Base-by-base conservation (phyloP, 371 early-diverging fungal genomes). In the Mucor plumbeus region DNA sequence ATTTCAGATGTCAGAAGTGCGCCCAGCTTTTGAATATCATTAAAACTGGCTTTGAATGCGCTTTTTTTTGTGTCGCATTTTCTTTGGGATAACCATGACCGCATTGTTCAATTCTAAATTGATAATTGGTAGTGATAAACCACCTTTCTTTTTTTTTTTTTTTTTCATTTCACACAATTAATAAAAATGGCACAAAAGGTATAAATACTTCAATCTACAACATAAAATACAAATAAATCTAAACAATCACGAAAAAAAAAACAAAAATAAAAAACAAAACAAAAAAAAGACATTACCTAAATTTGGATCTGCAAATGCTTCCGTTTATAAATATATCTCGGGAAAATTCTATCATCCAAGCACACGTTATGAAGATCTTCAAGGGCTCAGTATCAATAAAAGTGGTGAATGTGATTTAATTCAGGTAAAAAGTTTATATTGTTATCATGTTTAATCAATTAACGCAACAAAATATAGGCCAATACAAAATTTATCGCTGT, bases 351-450 rank as follows among this genome's bases (percentile, higher is more conserved):
- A 87, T 60, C 90, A 87, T 61, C 81, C 86, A 8, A 88, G 82
- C 58, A 72, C 85, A 9, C 83, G 87, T 65, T 92, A 86, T 69
- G 90, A 90, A 5, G 89, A 87, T 73, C 74, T 94, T 17, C 78
- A 75, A 26, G 85, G 84, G 0, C 80, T 91, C 9, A 88, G 88
- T 59, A 79, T 85, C 63, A 85, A 83, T 60, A 83, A 92, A 26
- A 77, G 87, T n/a, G 89, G 88, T 40, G 92, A 90, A 34, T 84
- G 84, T 56, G 85, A 88, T 43, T 70, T 88, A 31, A 82, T 92
- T 17, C 83, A 90, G 70, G 87, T 85, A 76, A 67, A 59, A 54
- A 53, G 34, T 1, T 13, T 7, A 55, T 14, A n/a, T 17, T 13
- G 33, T 14, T 31, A 4, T 63, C 8, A 9, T 48, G 17, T 1